phyloP scores from a whole-genome alignment of 176 grass and related monocot genomes.

The Alloteropsis semialata region DNA sequence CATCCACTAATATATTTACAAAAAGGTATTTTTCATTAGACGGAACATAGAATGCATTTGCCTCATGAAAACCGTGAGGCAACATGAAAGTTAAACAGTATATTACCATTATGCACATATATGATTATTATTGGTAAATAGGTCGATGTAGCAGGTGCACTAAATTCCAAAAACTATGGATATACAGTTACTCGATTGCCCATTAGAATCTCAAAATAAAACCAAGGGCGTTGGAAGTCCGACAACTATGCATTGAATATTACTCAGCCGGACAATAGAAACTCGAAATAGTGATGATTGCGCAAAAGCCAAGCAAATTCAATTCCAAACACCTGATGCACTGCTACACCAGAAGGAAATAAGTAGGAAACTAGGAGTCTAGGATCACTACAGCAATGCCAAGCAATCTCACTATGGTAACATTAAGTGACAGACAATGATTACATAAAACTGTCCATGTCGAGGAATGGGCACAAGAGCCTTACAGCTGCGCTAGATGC shows the following conservation, averaged over 20 bases:
- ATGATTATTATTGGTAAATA: background rate
- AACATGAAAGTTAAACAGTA: background rate
- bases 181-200: background rate
- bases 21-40: background rate
- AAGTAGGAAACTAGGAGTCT: no score
- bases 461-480: background rate
- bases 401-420: background rate
- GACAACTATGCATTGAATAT: background rate
- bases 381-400: background rate
- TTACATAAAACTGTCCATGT: background rate
- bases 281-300: background rate
- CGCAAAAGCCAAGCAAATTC: background rate
- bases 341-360: background rate
- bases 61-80: background rate
- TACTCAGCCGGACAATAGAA: background rate
- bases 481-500: slow-evolving; percentile 29
- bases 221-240: background rate
- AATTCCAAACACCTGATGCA: background rate
- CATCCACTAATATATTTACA: background rate
- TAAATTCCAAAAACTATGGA: background rate
- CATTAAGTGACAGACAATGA: background rate
- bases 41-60: background rate
- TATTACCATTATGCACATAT: background rate
- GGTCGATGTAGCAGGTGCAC: background rate
- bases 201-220: background rate